Evolutionary conservation across 140 eudicot genomes (phyloP).

Genomic region (Bidens hawaiensis): DNA sequence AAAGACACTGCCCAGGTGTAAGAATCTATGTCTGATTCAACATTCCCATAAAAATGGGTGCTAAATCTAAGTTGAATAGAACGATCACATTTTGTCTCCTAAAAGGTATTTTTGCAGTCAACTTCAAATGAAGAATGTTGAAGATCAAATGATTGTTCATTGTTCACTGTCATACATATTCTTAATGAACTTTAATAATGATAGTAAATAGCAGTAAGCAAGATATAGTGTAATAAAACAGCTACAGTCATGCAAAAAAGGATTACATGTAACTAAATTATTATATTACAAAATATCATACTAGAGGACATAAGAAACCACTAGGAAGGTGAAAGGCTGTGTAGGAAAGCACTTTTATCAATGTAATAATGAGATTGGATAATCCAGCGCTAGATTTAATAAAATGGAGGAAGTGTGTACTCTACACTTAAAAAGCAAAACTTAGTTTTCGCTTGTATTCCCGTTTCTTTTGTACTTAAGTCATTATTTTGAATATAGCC

Average conservation of each 20-base stretch:
- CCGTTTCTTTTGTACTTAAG: no score
- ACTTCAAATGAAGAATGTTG: not conserved
- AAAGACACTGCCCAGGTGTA: not conserved
- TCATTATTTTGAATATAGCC: no score
- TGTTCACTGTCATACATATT: not conserved
- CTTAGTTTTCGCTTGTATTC: no score
- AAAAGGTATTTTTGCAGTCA: not conserved
- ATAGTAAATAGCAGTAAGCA: not conserved
- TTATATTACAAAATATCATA: not conserved
- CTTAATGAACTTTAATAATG: not conserved
- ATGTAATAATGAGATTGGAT: not conserved
- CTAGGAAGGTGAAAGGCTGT: slow-evolving; percentile 2
- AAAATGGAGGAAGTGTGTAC: not conserved
- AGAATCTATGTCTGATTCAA: not conserved
- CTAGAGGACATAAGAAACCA: slow-evolving; percentile 2
- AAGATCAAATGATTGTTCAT: slow-evolving; percentile 2
- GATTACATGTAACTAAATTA: not conserved
- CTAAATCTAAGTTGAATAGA: not conserved
- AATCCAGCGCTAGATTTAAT: not conserved
- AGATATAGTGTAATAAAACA: not conserved
- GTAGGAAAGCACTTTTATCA: slow-evolving; percentile 7
- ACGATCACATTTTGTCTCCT: not conserved
- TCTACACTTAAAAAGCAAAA: no score
- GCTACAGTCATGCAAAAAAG: slow-evolving; percentile 1
- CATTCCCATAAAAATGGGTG: not conserved